Evolutionary conservation across 192 early-diverging fungal genomes (phyloP), one percentile per base, ranked within the genome.

Genomic region (Phlyctochytrium bullatum): DNA sequence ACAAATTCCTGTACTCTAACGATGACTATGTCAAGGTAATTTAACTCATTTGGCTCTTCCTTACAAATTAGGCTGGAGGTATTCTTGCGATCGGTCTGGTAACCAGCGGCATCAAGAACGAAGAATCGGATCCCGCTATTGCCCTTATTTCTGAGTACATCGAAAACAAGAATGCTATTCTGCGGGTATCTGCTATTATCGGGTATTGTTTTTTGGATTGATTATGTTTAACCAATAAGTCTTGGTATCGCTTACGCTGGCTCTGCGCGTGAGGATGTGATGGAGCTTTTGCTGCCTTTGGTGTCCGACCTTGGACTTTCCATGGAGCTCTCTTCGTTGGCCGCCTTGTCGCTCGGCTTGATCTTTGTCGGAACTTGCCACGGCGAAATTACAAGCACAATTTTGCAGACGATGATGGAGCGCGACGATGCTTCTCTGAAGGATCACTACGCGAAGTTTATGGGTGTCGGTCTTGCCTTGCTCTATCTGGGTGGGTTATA

Each of bases 171-270:
- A 76, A 63, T 63, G 69, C 76, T 28, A 66, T 72, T 27, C 68
- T 93, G 61, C 87, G 91, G 62, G 81, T 91, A 53, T 85, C 95
- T 2, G 88, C 93, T 2, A 92, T 96, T 68, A 81, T 90, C 73
- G 94, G 88, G 81, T 89, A 77, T 70, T 23, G 54, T 59, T 23
- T 14, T 12, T 32, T 6, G 34, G 29, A 24, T 16, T 63, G 30
- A 35, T 61, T 73, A 62, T 23, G 20, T 40, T 56, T 34, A 56
- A 31, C 25, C 47, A 40, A 6, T 6, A 32, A 90, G 93, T 65
- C 82, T 99, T 29, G 97, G 96, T 32, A 77, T 99, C 66, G 97
- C 97, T 1, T 96, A 98, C 70, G 92, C 95, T 17, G 95, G 94
- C 47, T 89, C 93, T 27, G 88, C 86, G 12, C 86, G 91, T 51